Evolutionary conservation across 73 alveolate genomes (phyloP).

Genomic region (Blepharisma stoltei): DNA sequence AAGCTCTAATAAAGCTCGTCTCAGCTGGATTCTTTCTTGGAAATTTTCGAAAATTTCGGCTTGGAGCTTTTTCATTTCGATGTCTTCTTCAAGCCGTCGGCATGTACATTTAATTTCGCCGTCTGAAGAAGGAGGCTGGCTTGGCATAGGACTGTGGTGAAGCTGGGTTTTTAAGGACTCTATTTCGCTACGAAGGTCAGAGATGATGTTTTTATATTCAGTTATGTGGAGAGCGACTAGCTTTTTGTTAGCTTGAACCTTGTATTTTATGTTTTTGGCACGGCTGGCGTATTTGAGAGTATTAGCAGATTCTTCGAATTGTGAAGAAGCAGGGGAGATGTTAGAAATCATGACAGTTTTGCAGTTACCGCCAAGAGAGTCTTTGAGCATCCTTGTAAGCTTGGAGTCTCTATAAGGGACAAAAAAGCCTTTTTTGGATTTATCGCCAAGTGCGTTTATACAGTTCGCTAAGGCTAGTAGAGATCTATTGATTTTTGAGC

Average conservation of each 20-base stretch:
- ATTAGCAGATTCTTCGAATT: conserved; percentile 98
- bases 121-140: not conserved
- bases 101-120: conserved; percentile 20
- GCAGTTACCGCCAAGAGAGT: conserved; percentile 99
- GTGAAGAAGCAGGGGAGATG: conserved; percentile 79
- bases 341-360: conserved; percentile 99
- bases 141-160: not conserved
- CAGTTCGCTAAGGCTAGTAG: conserved; percentile 97
- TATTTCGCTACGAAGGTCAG: conserved; percentile 77
- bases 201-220: conserved; percentile 91
- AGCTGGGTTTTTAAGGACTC: not conserved
- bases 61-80: conserved; percentile 46
- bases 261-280: conserved; percentile 98
- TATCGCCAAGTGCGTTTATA: conserved; percentile 95
- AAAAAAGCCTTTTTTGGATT: conserved; percentile 71
- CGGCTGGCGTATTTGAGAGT: conserved; percentile 99
- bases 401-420: conserved; percentile 99
- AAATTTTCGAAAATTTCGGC: conserved; percentile 65
- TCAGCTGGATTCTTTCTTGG: conserved; percentile 72
- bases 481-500: conserved; percentile 94
- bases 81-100: conserved; percentile 54
- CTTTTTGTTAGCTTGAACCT: conserved; percentile 84
- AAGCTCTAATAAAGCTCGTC: conserved; percentile 75
- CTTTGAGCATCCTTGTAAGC: conserved; percentile 95
- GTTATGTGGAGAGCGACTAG: conserved; percentile 95